phyloP scores from a whole-genome alignment of 768 basidiomycete genomes.

The Podaxis sp. region DNA sequence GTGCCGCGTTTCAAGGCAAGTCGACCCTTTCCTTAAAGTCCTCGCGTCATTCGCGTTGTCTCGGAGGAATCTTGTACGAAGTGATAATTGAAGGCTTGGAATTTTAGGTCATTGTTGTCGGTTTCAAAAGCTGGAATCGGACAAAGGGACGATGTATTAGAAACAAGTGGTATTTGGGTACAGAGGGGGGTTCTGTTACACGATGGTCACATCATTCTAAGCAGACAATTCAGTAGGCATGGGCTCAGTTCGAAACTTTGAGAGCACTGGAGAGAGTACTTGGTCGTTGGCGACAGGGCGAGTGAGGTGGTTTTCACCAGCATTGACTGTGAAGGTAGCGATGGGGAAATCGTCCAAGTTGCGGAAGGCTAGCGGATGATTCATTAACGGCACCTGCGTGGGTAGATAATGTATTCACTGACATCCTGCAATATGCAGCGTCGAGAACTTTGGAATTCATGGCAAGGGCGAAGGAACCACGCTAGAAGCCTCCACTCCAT shows the following conservation, averaged over 20 bases:
- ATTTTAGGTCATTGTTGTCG: no score
- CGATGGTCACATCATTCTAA: neutral
- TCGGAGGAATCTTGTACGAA: no score
- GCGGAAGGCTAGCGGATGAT: neutral
- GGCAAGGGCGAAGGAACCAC: neutral
- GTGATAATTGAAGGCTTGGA: no score
- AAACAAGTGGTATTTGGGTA: no score
- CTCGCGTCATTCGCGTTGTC: no score
- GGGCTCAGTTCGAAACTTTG: neutral
- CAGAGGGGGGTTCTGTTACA: no score
- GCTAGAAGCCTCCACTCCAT: neutral
- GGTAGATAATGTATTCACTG: neutral
- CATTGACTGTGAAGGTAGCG: neutral
- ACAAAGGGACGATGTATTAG: no score
- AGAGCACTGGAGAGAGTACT: neutral
- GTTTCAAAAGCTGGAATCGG: no score
- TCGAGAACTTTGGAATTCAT: neutral
- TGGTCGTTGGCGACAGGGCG: slow-evolving; percentile 8
- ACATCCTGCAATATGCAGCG: neutral
- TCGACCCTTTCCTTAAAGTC: no score
- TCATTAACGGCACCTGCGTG: neutral
- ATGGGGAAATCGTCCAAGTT: neutral
- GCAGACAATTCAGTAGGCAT: neutral
- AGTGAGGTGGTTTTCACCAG: neutral
- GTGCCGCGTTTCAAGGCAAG: no score